phyloP scores from a whole-genome alignment of 2,329 filamentous ascomycete species.

The Hymenoscyphus linearis region DNA sequence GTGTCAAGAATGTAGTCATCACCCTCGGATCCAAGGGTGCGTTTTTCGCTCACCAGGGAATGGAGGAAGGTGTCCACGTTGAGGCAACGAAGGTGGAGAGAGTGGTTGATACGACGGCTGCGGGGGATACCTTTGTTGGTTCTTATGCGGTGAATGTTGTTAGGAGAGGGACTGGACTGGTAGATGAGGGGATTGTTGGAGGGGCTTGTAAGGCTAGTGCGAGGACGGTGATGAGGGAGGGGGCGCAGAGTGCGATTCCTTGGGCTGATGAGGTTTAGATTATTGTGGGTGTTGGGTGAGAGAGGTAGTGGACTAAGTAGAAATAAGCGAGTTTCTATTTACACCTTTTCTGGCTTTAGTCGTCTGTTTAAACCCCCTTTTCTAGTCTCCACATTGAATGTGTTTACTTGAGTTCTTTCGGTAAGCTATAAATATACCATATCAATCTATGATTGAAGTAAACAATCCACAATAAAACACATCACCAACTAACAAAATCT shows the following conservation, averaged over 20 bases:
- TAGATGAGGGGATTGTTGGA: slow-evolving; percentile 45
- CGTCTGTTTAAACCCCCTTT: too few species aligned
- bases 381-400: too few species aligned
- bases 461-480: too few species aligned
- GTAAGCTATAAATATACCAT: too few species aligned
- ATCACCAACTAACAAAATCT: too few species aligned
- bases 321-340: too few species aligned
- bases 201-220: slow-evolving; percentile 59
- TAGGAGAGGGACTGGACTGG: slow-evolving; percentile 28
- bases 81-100: slow-evolving; percentile 60
- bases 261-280: slow-evolving; percentile 49
- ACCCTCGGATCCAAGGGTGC: slow-evolving; percentile 81
- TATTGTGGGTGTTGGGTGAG: slow-evolving; percentile 10
- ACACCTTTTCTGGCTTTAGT: too few species aligned
- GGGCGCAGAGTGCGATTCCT: slow-evolving; percentile 63
- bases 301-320: not conserved
- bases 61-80: slow-evolving; percentile 44
- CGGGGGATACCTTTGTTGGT: slow-evolving; percentile 91
- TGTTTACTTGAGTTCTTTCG: too few species aligned
- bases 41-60: slow-evolving; percentile 51
- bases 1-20: slow-evolving; percentile 73
- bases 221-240: slow-evolving; percentile 58
- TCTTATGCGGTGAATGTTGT: slow-evolving; percentile 75
- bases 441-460: too few species aligned
- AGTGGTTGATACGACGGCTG: slow-evolving; percentile 90